Conservation (phyloP, 2,329 filamentous ascomycete genomes). For the Alternaria triticimaculans region DNA sequence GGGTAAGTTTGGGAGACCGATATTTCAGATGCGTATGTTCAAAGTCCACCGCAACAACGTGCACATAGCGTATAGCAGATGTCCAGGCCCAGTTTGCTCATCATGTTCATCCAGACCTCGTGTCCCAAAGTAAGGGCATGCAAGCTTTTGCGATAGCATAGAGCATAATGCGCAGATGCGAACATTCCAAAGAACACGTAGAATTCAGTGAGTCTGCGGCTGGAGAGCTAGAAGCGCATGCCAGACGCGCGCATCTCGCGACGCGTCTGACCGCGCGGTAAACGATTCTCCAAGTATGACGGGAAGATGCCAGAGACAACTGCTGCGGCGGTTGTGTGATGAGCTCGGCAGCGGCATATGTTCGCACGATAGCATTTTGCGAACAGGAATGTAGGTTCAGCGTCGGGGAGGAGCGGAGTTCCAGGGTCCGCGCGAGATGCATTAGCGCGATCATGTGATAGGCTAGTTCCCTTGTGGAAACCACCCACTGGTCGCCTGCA, state of each 20-base stretch:
- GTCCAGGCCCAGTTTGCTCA: no score
- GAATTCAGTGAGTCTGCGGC: no score
- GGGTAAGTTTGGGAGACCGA: no score
- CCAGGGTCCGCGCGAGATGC: neutral
- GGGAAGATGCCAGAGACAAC: neutral
- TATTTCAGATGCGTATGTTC: no score
- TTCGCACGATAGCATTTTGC: neutral
- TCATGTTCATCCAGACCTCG: no score
- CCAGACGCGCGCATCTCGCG: neutral
- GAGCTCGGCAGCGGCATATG: neutral
- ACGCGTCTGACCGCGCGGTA: neutral
- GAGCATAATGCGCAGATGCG: no score
- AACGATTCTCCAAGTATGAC: fast-evolving
- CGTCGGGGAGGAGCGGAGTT: neutral
- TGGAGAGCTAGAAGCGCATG: no score
- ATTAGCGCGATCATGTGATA: neutral
- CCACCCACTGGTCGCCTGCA: neutral
- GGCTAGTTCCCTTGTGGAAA: neutral
- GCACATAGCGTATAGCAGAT: no score
- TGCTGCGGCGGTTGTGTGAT: neutral
- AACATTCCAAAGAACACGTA: no score
- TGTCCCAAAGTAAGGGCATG: no score
- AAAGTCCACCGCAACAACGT: no score
- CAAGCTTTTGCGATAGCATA: no score
- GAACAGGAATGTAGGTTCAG: neutral